phyloP scores from a whole-genome alignment of 1,139 yeast species.

The Lipomyces yarrowii region DNA sequence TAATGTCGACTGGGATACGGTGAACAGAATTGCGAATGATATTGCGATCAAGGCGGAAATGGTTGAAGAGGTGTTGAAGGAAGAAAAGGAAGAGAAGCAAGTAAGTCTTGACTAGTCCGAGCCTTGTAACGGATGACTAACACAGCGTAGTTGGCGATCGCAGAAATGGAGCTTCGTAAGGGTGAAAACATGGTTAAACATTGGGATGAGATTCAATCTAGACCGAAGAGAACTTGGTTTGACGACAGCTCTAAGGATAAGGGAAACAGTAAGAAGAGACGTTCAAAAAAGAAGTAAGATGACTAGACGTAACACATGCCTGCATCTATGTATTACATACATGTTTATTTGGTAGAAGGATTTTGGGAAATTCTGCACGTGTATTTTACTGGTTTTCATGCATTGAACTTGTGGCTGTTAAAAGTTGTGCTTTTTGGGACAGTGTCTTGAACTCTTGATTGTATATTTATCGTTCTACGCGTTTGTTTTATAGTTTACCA shows the following conservation, averaged over 20 bases:
- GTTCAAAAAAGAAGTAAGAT: not conserved
- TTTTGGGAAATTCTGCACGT: not conserved
- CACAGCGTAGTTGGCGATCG: slow-evolving; percentile 55
- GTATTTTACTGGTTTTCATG: not conserved
- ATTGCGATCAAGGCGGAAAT: slow-evolving; percentile 61
- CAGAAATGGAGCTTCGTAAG: slow-evolving; percentile 87
- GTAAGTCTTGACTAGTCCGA: slow-evolving; percentile 12
- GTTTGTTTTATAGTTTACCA: not conserved
- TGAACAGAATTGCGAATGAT: slow-evolving; percentile 64
- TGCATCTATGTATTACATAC: not conserved
- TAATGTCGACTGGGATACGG: slow-evolving; percentile 81
- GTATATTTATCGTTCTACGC: not conserved
- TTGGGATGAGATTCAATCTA: slow-evolving; percentile 76
- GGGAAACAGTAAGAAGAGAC: slow-evolving; percentile 39
- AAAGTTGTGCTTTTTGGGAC: not conserved
- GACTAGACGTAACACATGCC: not conserved
- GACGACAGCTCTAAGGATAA: slow-evolving; percentile 70
- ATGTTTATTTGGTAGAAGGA: not conserved
- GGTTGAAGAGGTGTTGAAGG: slow-evolving; percentile 76
- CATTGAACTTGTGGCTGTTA: not conserved
- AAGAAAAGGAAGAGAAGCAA: slow-evolving; percentile 88
- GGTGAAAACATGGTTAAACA: slow-evolving; percentile 83
- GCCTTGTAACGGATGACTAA: not conserved
- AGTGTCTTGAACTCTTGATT: not conserved
- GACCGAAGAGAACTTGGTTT: slow-evolving; percentile 98